phyloP scores from a whole-genome alignment of 805 yeast species.

The Sugiyamaella valdiviana region DNA sequence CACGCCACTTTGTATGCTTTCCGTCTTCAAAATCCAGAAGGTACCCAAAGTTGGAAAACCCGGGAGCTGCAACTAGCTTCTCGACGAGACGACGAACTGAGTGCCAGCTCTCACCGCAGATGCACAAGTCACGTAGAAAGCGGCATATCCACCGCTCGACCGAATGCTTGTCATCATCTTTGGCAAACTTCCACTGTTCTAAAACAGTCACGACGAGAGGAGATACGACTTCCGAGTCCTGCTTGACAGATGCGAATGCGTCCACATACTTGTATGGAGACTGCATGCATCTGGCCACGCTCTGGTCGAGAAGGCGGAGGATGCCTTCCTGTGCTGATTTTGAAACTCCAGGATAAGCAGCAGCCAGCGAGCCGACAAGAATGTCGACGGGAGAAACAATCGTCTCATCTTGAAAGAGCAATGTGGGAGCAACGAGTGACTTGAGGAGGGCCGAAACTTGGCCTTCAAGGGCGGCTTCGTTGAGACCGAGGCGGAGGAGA shows the following conservation, averaged over 20 bases:
- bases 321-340: conserved; percentile 31
- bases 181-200: conserved; percentile 65
- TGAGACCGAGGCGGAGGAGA: conserved; percentile 48
- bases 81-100: conserved; percentile 11
- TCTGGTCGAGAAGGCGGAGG: conserved; percentile 68
- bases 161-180: conserved; percentile 26
- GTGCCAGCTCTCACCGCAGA: conserved; percentile 54
- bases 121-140: conserved; percentile 41
- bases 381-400: conserved; percentile 51
- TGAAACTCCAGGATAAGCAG: not conserved
- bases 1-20: not conserved
- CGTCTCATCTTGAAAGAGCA: conserved; percentile 47
- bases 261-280: conserved; percentile 86
- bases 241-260: conserved; percentile 28
- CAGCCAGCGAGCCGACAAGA: conserved; percentile 44
- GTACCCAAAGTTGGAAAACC: not conserved
- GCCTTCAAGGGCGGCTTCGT: conserved; percentile 28
- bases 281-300: conserved; percentile 60
- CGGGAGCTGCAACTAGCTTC: not conserved
- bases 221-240: conserved; percentile 37
- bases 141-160: conserved; percentile 46
- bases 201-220: conserved; percentile 52
- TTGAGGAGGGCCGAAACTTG: conserved; percentile 48
- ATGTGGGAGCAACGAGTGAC: conserved; percentile 44
- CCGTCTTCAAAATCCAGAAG: not conserved